These are phyloP conservation scores for Microbotryum lychnidis-dioicae DNA, from an alignment of 1,284 basidiomycete genomes.

Conservation along the genomic window DNA sequence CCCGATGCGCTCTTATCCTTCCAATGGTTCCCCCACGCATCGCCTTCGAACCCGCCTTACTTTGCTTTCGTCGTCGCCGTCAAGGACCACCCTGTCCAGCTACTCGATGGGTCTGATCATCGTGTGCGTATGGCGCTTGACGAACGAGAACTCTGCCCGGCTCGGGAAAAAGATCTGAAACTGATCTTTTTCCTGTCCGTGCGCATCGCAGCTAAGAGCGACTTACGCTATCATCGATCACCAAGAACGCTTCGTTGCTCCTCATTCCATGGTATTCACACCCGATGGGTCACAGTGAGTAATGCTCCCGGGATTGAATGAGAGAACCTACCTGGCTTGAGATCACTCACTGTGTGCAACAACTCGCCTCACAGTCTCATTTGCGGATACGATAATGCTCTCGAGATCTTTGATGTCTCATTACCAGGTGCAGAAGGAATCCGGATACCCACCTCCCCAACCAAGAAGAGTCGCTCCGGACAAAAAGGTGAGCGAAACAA, in stretches of 20 bases:
- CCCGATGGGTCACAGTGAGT: constrained; percentile 56
- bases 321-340: not conserved
- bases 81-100: constrained; percentile 29
- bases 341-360: not conserved
- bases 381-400: constrained; percentile 79
- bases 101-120: constrained; percentile 20
- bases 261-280: constrained; percentile 73
- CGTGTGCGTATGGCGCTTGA: constrained; percentile 5
- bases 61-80: constrained; percentile 27
- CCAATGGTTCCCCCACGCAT: constrained; percentile 28
- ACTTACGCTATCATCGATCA: constrained; percentile 87
- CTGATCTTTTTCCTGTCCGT: not conserved
- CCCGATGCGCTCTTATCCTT: constrained; percentile 25
- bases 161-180: too few relatives aligned
- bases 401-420: constrained; percentile 76
- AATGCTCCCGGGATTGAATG: not conserved
- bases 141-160: too few relatives aligned
- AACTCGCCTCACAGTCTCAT: constrained; percentile 54
- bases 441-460: constrained; percentile 63
- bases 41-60: constrained; percentile 11
- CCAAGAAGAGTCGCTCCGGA: constrained; percentile 69
- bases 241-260: constrained; percentile 73
- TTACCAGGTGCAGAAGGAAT: constrained; percentile 59
- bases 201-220: constrained; percentile 58
- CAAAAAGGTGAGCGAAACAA: constrained; percentile 57